These are phyloP conservation scores for Chaetomium strumarium DNA, from an alignment of 2,329 filamentous ascomycete species.

Conservation along the genomic window DNA sequence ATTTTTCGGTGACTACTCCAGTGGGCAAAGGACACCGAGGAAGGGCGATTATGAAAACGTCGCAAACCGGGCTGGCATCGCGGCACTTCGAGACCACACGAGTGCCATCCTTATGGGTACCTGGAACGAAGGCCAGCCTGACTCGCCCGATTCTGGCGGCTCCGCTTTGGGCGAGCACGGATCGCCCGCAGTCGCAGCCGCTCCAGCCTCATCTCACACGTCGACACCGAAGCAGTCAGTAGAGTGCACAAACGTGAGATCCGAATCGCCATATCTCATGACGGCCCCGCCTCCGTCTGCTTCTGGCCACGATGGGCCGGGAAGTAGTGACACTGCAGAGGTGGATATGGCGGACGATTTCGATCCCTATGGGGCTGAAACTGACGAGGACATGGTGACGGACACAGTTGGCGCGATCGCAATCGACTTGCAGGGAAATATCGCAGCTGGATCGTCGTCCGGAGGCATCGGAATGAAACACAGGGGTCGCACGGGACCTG, in stretches of 20 bases:
- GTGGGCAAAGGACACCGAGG: constrained; percentile 5
- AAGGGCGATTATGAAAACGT: constrained; percentile 19
- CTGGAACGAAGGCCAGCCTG: constrained; percentile 58
- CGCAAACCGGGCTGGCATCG: constrained; percentile 5
- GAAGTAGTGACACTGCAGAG: constrained; percentile 8
- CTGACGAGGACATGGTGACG: constrained; percentile 54
- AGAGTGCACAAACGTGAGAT: constrained; percentile 13
- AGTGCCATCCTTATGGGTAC: constrained; percentile 51
- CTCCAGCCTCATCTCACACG: constrained; percentile 9
- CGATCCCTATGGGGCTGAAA: not conserved
- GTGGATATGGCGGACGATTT: constrained; percentile 3
- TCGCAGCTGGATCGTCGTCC: constrained; percentile 92
- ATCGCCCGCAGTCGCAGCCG: constrained; percentile 6
- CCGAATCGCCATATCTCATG: constrained; percentile 9
- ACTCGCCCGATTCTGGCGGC: constrained; percentile 41
- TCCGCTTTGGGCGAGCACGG: constrained; percentile 20
- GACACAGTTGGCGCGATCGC: constrained; percentile 97
- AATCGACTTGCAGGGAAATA: constrained; percentile 76
- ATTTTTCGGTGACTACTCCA: constrained; percentile 5
- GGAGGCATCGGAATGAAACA: constrained; percentile 99
- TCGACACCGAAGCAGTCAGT: constrained; percentile 5
- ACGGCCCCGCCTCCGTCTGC: not conserved
- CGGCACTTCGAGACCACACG: constrained; percentile 41
- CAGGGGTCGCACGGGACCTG: constrained; percentile 82
- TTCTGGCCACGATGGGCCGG: constrained; percentile 20